Evolutionary conservation across 768 basidiomycete species (phyloP), one percentile per base, ranked within the genome.

Genomic region (Pleurotus tuoliensis): DNA sequence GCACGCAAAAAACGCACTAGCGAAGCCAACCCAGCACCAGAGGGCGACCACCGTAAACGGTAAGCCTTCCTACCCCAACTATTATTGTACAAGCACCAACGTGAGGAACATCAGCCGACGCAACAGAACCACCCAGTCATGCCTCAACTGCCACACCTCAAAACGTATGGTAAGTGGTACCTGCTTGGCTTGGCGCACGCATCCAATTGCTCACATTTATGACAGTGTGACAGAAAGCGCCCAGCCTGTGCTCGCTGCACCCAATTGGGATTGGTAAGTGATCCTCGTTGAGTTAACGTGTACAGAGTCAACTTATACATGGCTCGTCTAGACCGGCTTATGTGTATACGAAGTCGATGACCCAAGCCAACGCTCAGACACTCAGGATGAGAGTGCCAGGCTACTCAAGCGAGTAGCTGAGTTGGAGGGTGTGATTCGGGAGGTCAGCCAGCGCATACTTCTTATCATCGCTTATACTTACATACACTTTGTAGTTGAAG

Each of bases 341-440:
- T 93, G 90, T 65, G 86, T 92, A 8, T 93, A 93, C 62, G 89
- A 93, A 67, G 82, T 92, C 5, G 90, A 92, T 63, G 88, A 90
- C 63, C 86, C 86, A 22, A 82, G 69, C 58, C 81, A 83, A 51
- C 43, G 54, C 64, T 73, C 71, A 11, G 77, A 78, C 49, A 63
- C 69, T 8, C 80, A 81, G 58, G 86, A 87, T 56, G 90, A 92
- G 66, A 77, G 77, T 44, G 77, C 82, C 34, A 78, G 84, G 38
- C 76, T 92, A 18, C 79, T 88, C 53, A 82, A 83, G 58, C 82
- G 90, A 46, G 86, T 92, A 20, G 89, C 89, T 24, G 90, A 93
- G 63, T 78, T 93, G 0, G 90, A 93, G 69, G 86, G 87, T 50
- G 88, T 92, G 38, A 87, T 92, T 59, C 82, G 90, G n/a, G 88